phyloP scores from a whole-genome alignment of 192 early-diverging fungal genomes.

The Podila epicladia region DNA sequence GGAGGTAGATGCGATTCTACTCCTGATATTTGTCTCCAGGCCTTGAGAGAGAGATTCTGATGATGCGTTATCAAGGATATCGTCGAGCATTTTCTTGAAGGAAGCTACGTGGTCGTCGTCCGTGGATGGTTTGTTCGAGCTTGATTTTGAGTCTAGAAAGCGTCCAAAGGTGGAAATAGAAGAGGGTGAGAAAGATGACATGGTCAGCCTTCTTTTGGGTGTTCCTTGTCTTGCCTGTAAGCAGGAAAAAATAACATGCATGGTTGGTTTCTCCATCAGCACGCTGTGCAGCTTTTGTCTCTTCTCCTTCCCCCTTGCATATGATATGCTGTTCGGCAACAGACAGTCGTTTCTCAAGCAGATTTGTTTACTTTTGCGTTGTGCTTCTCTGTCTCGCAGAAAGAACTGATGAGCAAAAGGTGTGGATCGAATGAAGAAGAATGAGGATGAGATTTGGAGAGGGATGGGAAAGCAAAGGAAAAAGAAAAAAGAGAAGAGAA shows the following conservation, averaged over 20 bases:
- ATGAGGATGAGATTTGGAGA: not conserved
- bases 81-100: constrained; percentile 51
- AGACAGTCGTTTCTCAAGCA: too few species aligned
- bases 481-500: not conserved
- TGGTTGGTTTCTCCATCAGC: constrained; percentile 1
- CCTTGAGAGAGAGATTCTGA: constrained; percentile 36
- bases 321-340: too few species aligned
- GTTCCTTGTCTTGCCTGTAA: not conserved
- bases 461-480: not conserved
- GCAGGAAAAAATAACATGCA: not conserved
- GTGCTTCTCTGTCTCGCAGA: too few species aligned
- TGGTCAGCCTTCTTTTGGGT: not conserved
- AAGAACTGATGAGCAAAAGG: too few species aligned
- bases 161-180: too few species aligned
- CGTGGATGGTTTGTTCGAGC: not conserved
- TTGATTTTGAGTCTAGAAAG: too few species aligned
- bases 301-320: too few species aligned
- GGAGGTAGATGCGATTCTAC: constrained; percentile 16
- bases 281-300: too few species aligned
- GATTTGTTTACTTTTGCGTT: too few species aligned
- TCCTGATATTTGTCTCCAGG: constrained; percentile 21
- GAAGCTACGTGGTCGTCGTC: constrained; percentile 45
- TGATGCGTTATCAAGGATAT: constrained; percentile 48
- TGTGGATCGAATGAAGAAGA: not conserved
- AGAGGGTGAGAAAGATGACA: too few species aligned